phyloP scores from a whole-genome alignment of 257 asterid species.

The Avicennia marina region DNA sequence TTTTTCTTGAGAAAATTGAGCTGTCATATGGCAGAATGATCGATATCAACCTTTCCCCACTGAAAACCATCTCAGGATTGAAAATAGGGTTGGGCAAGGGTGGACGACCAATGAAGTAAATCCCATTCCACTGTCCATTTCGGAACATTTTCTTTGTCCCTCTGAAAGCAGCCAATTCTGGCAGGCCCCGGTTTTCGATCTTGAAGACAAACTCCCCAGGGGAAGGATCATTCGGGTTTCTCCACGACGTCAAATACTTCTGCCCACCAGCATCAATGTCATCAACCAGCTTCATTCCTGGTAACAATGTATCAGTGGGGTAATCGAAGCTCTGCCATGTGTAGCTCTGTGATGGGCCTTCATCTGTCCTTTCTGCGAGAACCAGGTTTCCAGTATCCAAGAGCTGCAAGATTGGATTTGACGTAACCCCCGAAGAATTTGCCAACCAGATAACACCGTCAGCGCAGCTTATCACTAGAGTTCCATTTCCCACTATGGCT shows the following conservation, averaged over 20 bases:
- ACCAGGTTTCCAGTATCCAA: constrained; percentile 13
- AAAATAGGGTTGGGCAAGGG: background rate
- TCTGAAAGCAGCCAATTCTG: constrained; percentile 11
- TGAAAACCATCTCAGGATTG: background rate
- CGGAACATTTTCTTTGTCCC: constrained; percentile 5
- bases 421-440: background rate
- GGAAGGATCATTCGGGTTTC: constrained; percentile 23
- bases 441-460: constrained; percentile 20
- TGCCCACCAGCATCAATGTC: background rate
- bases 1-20: constrained; percentile 6
- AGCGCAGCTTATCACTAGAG: background rate
- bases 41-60: constrained; percentile 6
- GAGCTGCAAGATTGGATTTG: background rate
- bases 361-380: background rate
- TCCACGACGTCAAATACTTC: constrained; percentile 28
- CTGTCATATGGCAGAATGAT: background rate
- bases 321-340: constrained; percentile 39
- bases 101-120: constrained; percentile 13
- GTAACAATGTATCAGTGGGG: constrained; percentile 24
- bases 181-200: constrained; percentile 13
- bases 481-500: constrained; percentile 1
- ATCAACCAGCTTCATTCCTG: constrained; percentile 15
- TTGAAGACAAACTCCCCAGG: constrained; percentile 16
- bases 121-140: constrained; percentile 31
- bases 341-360: background rate